Evolutionary conservation across 345 rosid genomes (phyloP).

Genomic region (Microthlaspi erraticum): DNA sequence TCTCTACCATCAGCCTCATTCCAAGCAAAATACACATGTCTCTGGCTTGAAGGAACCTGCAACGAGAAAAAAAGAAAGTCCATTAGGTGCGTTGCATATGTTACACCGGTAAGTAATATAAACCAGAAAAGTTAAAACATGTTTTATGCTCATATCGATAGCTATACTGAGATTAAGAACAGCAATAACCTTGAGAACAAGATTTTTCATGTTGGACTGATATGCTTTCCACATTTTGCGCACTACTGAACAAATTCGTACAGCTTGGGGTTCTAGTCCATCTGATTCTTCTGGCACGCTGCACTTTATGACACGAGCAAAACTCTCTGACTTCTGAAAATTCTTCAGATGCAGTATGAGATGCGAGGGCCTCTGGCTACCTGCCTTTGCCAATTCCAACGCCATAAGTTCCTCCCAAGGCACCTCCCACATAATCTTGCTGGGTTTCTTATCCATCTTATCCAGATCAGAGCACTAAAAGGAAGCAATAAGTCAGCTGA

Average conservation of each 20-base stretch:
- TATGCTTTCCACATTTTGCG: conserved; percentile 84
- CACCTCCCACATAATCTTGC: conserved; percentile 97
- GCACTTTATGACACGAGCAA: conserved; percentile 90
- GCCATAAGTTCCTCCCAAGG: conserved; percentile 95
- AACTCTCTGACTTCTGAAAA: conserved; percentile 82
- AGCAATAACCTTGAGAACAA: conserved; percentile 65
- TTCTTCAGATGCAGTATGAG: conserved; percentile 86
- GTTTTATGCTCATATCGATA: neutral
- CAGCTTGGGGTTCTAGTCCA: conserved; percentile 76
- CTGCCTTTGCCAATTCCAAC: conserved; percentile 95
- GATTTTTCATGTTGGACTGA: conserved; percentile 65
- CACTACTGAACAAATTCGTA: conserved; percentile 79
- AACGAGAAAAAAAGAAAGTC: conserved; percentile 24
- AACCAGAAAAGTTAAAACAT: neutral
- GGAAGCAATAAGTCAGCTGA: conserved; percentile 38
- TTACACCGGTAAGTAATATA: conserved; percentile 3
- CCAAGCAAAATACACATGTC: conserved; percentile 77
- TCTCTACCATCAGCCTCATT: conserved; percentile 63
- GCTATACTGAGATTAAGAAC: conserved; percentile 6
- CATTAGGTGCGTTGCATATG: conserved; percentile 12
- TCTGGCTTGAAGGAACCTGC: conserved; percentile 96
- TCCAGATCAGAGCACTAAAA: conserved; percentile 70
- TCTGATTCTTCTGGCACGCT: conserved; percentile 58
- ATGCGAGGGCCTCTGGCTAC: conserved; percentile 75
- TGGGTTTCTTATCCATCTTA: conserved; percentile 89